phyloP scores from a whole-genome alignment of 768 basidiomycete species.

The Lentinula lateritia region DNA sequence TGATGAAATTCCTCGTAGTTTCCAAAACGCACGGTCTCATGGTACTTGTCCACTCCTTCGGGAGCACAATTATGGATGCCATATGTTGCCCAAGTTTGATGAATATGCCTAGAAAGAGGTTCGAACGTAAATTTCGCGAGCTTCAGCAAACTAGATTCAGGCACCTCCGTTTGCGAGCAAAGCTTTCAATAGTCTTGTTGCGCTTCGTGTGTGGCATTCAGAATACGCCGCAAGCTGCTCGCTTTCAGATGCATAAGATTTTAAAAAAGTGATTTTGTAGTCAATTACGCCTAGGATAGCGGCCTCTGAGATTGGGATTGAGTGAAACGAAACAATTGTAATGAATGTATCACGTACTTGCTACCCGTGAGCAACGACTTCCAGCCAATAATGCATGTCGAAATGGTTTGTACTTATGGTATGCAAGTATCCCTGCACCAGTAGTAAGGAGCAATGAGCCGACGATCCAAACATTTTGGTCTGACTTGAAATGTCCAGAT shows the following conservation, averaged over 20 bases:
- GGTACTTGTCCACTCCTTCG: conserved; percentile 43
- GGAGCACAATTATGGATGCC: conserved; percentile 32
- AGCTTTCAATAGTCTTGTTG: conserved; percentile 72
- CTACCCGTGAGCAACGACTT: conserved; percentile 76
- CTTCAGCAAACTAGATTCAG: conserved; percentile 13
- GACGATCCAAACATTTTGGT: not conserved
- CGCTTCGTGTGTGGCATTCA: conserved; percentile 81
- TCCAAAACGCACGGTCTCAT: conserved; percentile 31
- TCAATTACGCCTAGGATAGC: conserved; percentile 61
- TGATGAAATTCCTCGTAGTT: conserved; percentile 54
- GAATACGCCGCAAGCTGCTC: conserved; percentile 54
- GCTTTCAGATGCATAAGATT: conserved; percentile 43
- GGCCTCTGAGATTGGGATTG: conserved; percentile 36
- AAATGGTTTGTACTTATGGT: conserved; percentile 67
- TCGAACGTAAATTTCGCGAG: too few species aligned
- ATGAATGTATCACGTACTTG: conserved; percentile 33
- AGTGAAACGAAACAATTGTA: conserved; percentile 7
- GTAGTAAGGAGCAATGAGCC: not conserved
- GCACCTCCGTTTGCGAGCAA: conserved; percentile 83
- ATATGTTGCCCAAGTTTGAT: conserved; percentile 81
- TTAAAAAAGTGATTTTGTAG: conserved; percentile 65
- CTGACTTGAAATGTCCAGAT: not conserved
- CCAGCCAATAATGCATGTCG: conserved; percentile 71
- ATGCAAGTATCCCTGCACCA: conserved; percentile 33
- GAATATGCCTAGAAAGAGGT: conserved; percentile 53